Conservation (phyloP, 345 rosid genomes). For the Eucalyptus tenuipes region DNA sequence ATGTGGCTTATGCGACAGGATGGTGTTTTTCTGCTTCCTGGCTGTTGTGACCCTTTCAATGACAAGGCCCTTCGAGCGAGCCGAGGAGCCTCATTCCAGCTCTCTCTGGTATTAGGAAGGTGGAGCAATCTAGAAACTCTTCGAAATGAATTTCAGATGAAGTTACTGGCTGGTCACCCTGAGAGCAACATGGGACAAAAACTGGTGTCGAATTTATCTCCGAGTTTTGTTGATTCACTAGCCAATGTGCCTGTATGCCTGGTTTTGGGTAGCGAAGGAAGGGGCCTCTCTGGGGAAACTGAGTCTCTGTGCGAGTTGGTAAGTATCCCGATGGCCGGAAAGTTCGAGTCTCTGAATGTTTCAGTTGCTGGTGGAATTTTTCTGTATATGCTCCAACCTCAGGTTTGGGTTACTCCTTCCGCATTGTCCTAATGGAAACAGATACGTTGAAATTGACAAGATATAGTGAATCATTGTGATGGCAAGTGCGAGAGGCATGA, state of each 20-base stretch:
- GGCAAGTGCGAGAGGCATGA: background rate
- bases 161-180: constrained; percentile 81
- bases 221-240: constrained; percentile 32
- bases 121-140: constrained; percentile 64
- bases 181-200: constrained; percentile 17
- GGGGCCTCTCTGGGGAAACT: constrained; percentile 63
- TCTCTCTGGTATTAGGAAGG: constrained; percentile 63
- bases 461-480: background rate
- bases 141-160: constrained; percentile 44
- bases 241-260: constrained; percentile 42
- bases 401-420: background rate
- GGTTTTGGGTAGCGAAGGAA: constrained; percentile 88
- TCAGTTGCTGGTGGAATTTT: constrained; percentile 96
- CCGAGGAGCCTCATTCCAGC: constrained; percentile 85
- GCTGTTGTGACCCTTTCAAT: constrained; percentile 94
- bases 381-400: constrained; percentile 56
- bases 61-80: constrained; percentile 85
- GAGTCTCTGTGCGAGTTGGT: constrained; percentile 52
- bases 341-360: constrained; percentile 86
- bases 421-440: background rate
- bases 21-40: constrained; percentile 93
- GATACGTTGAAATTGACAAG: background rate
- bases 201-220: constrained; percentile 29
- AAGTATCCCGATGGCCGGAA: constrained; percentile 76
- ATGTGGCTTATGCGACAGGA: constrained; percentile 16